These are phyloP conservation scores for Leishmania martiniquensis DNA, from an alignment of 208 protist species.

Conservation along the genomic window DNA sequence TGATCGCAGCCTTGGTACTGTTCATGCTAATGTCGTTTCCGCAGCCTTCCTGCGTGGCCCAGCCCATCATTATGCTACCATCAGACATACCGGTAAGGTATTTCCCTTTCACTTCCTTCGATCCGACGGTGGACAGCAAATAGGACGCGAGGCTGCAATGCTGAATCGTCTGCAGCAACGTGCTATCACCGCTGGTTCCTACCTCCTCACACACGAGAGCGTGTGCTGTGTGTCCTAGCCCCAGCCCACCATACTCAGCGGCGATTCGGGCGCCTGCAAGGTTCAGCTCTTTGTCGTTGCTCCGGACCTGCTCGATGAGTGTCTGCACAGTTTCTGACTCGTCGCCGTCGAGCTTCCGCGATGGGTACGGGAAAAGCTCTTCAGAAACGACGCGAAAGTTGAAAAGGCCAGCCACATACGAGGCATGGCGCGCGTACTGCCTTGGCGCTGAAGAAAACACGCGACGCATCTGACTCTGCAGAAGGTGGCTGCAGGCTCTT, in stretches of 20 bases:
- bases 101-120: slow-evolving; percentile 80
- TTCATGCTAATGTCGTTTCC: slow-evolving; percentile 90
- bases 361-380: slow-evolving; percentile 85
- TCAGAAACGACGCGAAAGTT: slow-evolving; percentile 71
- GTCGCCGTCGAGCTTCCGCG: slow-evolving; percentile 69
- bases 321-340: slow-evolving; percentile 80
- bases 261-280: slow-evolving; percentile 74
- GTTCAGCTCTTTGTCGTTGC: slow-evolving; percentile 60
- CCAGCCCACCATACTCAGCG: slow-evolving; percentile 83
- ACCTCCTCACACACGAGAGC: slow-evolving; percentile 83
- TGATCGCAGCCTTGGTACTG: slow-evolving; percentile 36
- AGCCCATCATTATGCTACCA: slow-evolving; percentile 74
- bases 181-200: slow-evolving; percentile 52
- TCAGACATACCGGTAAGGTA: slow-evolving; percentile 91
- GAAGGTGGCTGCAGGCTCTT: background rate
- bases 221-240: slow-evolving; percentile 78
- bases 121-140: slow-evolving; percentile 66
- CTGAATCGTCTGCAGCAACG: slow-evolving; percentile 57
- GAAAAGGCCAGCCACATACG: slow-evolving; percentile 85
- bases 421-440: slow-evolving; percentile 47
- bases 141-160: slow-evolving; percentile 71
- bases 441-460: slow-evolving; percentile 22
- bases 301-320: slow-evolving; percentile 78
- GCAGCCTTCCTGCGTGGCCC: slow-evolving; percentile 70
- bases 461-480: slow-evolving; percentile 42